Evolutionary conservation across 805 yeast genomes (phyloP).

Genomic region (Lachancea mirantina): DNA sequence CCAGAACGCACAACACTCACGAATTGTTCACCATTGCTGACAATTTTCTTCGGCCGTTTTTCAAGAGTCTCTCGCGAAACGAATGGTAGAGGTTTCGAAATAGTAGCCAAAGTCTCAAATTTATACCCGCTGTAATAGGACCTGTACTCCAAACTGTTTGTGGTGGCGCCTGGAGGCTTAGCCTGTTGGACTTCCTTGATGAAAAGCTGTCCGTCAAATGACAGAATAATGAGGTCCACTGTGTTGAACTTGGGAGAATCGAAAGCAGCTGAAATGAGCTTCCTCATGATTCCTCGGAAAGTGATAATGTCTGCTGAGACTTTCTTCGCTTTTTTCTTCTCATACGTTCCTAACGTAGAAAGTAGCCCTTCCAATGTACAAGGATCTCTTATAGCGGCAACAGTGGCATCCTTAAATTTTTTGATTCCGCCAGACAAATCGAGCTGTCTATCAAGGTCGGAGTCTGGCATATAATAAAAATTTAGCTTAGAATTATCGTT

Average conservation of each 20-base stretch:
- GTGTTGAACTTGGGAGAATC: constrained; percentile 46
- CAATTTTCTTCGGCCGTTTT: constrained; percentile 49
- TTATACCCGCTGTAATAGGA: constrained; percentile 63
- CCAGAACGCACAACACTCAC: constrained; percentile 79
- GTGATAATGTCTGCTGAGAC: constrained; percentile 61
- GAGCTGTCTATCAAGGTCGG: constrained; percentile 49
- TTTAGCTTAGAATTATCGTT: constrained; percentile 49
- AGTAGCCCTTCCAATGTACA: constrained; percentile 46
- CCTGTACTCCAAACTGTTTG: constrained; percentile 24
- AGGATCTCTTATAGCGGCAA: constrained; percentile 41
- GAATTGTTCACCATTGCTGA: constrained; percentile 70
- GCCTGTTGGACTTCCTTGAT: constrained; percentile 39
- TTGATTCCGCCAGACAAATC: constrained; percentile 62
- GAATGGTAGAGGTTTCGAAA: constrained; percentile 68
- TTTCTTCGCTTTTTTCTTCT: constrained; percentile 38
- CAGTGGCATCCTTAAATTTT: constrained; percentile 46
- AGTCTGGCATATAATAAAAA: constrained; percentile 80
- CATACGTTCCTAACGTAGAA: constrained; percentile 47
- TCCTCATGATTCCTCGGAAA: constrained; percentile 72
- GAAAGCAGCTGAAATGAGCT: constrained; percentile 51
- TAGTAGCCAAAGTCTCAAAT: constrained; percentile 72
- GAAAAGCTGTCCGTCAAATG: constrained; percentile 70
- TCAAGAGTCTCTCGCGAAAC: constrained; percentile 63
- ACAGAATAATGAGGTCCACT: constrained; percentile 53
- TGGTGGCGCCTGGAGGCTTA: constrained; percentile 37